Evolutionary conservation across 371 early-diverging fungal species (phyloP).

Genomic region (Mucor sp.): DNA sequence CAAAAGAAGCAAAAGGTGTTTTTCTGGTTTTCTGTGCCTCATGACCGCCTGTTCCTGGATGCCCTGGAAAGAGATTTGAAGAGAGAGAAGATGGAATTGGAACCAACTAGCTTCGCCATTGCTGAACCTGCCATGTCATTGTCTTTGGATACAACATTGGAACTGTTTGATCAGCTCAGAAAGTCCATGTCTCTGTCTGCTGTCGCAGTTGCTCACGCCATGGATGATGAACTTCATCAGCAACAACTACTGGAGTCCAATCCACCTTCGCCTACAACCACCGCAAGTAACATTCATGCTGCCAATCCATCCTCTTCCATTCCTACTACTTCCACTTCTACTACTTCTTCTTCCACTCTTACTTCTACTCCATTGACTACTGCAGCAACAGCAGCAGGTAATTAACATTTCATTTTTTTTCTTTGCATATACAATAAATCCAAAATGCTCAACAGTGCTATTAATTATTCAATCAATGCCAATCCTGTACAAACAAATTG

Average conservation of each 20-base stretch:
- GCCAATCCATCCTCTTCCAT: neutral
- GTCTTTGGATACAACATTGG: slow-evolving; percentile 59
- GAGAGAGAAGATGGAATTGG: slow-evolving; percentile 84
- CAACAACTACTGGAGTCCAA: slow-evolving; percentile 47
- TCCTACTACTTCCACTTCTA: slow-evolving; percentile 1
- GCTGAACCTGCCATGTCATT: slow-evolving; percentile 62
- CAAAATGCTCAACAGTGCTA: neutral
- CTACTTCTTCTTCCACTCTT: neutral
- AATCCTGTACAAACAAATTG: neutral
- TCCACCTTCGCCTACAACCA: slow-evolving; percentile 23
- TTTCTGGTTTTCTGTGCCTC: slow-evolving; percentile 98
- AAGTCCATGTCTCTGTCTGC: slow-evolving; percentile 48
- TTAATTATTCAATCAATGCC: neutral
- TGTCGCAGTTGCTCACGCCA: slow-evolving; percentile 34
- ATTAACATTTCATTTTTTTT: slow-evolving; percentile 13
- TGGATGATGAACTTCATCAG: slow-evolving; percentile 13
- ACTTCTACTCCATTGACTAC: neutral
- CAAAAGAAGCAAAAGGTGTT: slow-evolving; percentile 99
- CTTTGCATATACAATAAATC: neutral
- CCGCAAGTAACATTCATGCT: slow-evolving; percentile 9
- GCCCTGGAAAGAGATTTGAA: slow-evolving; percentile 98
- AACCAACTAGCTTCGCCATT: slow-evolving; percentile 75
- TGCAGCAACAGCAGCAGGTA: slow-evolving; percentile 18
- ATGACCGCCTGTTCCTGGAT: slow-evolving; percentile 96
- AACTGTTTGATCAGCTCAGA: slow-evolving; percentile 58